Evolutionary conservation across 192 early-diverging fungal species (phyloP), one percentile per base, ranked within the genome.

Genomic region (Phycomyces blakesleeanus): DNA sequence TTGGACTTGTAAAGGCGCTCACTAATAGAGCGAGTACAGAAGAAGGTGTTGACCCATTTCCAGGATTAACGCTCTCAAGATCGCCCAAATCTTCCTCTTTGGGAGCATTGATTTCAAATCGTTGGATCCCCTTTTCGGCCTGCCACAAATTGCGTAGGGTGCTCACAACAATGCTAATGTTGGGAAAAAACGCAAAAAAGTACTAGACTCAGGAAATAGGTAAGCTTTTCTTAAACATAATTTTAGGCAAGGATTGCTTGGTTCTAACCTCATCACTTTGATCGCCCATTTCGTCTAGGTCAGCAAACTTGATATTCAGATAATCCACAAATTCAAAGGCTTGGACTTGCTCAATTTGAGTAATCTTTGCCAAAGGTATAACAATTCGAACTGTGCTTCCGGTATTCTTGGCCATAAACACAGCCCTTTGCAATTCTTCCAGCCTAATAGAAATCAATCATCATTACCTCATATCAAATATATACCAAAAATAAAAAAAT

Each of bases 161-260:
- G 18, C 58, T 58, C 50, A 68, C 61, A 2, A 74, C 68, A 14
- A 58, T 53, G 4, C 68, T 54, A 10, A 75, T 77, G 50, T 88
- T 74, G 21, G 75, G 71, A 42, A 88, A 86, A 69, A 84, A 85
- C 0, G 85, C 78, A 64, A 88, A 88, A 49, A 77, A 81, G 38
- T 85, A 88, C 82, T 83, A 63, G 38, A 37, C 41, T 26, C 16
- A 25, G 26, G 21, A 54, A 22, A 10, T 54, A 25, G 24, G 52
- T 54, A 54, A 34, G 29, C 29, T 34, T 34, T 34, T 34, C 29
- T 34, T 34, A 7, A 7, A 34, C 29, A 34, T n/a, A n/a, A n/a
- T n/a, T n/a, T n/a, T n/a, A 34, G 2, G 7, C 29, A 34, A 34
- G 29, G 29, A 34, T 34, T 34, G 2, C 29, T 34, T 34, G n/a